These are phyloP conservation scores for Umbelopsis sp. DNA, from an alignment of 192 early-diverging fungal species.

Conservation along the genomic window DNA sequence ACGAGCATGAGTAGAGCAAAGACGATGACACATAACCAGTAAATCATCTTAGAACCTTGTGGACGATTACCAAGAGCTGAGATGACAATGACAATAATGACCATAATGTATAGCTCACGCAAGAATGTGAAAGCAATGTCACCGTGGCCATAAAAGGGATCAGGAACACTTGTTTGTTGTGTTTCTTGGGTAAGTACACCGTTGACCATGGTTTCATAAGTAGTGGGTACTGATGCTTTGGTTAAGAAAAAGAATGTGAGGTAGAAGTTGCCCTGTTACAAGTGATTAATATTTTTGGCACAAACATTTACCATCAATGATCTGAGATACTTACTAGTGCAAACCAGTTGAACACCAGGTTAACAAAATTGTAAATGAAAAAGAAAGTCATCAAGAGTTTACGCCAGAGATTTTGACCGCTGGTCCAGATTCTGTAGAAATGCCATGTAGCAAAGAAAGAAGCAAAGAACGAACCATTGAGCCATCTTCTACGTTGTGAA, in stretches of 20 bases:
- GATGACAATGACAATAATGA: slow-evolving; percentile 81
- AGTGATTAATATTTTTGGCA: slow-evolving; percentile 43
- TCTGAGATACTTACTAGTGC: slow-evolving; percentile 59
- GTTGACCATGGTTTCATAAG: slow-evolving; percentile 17
- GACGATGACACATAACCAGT: slow-evolving; percentile 66
- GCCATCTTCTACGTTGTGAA: slow-evolving; percentile 91
- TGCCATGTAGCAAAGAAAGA: slow-evolving; percentile 83
- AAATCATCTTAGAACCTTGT: slow-evolving; percentile 81
- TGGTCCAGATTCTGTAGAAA: slow-evolving; percentile 77
- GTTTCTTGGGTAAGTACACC: slow-evolving; percentile 16
- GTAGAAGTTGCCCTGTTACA: slow-evolving; percentile 71
- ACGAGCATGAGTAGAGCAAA: slow-evolving; percentile 85
- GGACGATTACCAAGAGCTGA: slow-evolving; percentile 91
- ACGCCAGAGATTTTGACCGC: slow-evolving; percentile 72
- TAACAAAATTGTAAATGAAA: slow-evolving; percentile 81
- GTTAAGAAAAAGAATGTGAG: slow-evolving; percentile 81
- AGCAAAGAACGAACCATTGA: slow-evolving; percentile 95
- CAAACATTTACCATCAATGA: slow-evolving; percentile 22
- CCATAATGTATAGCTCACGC: slow-evolving; percentile 75
- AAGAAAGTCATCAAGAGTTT: slow-evolving; percentile 77
- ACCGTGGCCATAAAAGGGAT: slow-evolving; percentile 51
- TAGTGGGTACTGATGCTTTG: slow-evolving; percentile 26
- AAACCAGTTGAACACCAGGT: slow-evolving; percentile 91
- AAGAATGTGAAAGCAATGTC: slow-evolving; percentile 65
- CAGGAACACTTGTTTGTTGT: slow-evolving; percentile 39